Conservation (phyloP, 1,284 basidiomycete species). For the Ustilago hordei region DNA sequence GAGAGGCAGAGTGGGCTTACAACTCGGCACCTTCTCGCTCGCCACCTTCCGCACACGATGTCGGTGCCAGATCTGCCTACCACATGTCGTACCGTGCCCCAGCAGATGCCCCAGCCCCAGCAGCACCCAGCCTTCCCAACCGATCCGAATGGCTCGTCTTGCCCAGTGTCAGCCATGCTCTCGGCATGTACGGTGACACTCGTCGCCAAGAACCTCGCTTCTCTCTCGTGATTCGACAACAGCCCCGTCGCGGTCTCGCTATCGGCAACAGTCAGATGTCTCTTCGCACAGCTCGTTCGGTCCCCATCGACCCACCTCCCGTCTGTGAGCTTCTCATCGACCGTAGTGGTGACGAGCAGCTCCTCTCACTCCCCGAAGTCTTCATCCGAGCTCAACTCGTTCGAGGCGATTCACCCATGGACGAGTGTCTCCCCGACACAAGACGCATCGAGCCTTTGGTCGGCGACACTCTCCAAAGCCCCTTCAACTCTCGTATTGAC, state of each 20-base stretch:
- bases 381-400: slow-evolving; percentile 48
- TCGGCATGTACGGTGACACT: slow-evolving; percentile 27
- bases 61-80: background rate
- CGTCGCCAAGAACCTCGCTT: slow-evolving; percentile 36
- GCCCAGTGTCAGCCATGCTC: slow-evolving; percentile 35
- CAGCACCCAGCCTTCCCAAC: slow-evolving; percentile 3
- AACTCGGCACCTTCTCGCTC: slow-evolving; percentile 21
- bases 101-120: slow-evolving; percentile 1
- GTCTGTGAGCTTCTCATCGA: slow-evolving; percentile 54
- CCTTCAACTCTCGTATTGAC: slow-evolving; percentile 50
- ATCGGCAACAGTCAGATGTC: slow-evolving; percentile 56
- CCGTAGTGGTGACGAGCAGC: slow-evolving; percentile 45
- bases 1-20: slow-evolving; percentile 19
- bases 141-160: slow-evolving; percentile 42
- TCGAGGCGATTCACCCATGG: slow-evolving; percentile 20
- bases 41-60: slow-evolving; percentile 13
- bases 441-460: slow-evolving; percentile 37
- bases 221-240: slow-evolving; percentile 50
- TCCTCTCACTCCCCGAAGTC: slow-evolving; percentile 46
- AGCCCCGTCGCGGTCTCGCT: slow-evolving; percentile 44
- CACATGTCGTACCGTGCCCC: slow-evolving; percentile 14
- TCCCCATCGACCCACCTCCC: slow-evolving; percentile 50
- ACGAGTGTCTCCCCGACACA: slow-evolving; percentile 40
- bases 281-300: slow-evolving; percentile 39
- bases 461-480: slow-evolving; percentile 39